Evolutionary conservation across 2,329 filamentous ascomycete species (phyloP).

Genomic region (Aureobasidium sp.): DNA sequence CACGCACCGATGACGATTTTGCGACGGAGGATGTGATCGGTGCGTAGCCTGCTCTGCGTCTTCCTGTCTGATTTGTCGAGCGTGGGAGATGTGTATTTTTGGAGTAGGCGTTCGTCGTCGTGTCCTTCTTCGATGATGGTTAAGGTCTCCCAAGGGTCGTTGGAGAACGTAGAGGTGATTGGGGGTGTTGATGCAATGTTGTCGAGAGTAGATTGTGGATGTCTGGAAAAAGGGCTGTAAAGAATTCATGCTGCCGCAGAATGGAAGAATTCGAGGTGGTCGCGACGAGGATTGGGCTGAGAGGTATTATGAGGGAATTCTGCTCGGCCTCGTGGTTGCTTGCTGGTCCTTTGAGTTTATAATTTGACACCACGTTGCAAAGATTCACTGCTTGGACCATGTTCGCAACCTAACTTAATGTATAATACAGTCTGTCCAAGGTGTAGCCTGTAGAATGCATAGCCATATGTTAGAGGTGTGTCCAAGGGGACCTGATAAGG

Average conservation of each 20-base stretch:
- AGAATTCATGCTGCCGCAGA: not conserved
- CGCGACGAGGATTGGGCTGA: not conserved
- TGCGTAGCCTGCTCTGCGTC: not conserved
- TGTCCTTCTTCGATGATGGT: not conserved
- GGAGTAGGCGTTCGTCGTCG: not conserved
- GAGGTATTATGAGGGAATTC: not conserved
- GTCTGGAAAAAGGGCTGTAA: too few species aligned
- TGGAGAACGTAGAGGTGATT: not conserved
- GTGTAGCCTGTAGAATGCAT: not conserved
- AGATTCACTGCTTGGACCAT: not conserved
- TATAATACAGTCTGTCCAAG: too few species aligned
- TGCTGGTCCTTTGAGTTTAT: not conserved
- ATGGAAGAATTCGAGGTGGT: not conserved
- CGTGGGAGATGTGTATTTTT: not conserved
- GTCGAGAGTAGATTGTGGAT: not conserved
- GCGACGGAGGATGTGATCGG: not conserved
- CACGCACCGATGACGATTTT: not conserved
- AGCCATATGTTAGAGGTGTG: not conserved
- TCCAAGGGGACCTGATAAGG: not conserved
- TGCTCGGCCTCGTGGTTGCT: not conserved
- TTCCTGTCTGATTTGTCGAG: not conserved
- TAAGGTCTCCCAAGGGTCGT: not conserved
- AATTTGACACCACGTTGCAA: not conserved
- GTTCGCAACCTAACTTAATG: not conserved
- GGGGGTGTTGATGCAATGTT: not conserved